Conservation (phyloP, 164 flowering plant species). For the Dillenia turbinata region DNA sequence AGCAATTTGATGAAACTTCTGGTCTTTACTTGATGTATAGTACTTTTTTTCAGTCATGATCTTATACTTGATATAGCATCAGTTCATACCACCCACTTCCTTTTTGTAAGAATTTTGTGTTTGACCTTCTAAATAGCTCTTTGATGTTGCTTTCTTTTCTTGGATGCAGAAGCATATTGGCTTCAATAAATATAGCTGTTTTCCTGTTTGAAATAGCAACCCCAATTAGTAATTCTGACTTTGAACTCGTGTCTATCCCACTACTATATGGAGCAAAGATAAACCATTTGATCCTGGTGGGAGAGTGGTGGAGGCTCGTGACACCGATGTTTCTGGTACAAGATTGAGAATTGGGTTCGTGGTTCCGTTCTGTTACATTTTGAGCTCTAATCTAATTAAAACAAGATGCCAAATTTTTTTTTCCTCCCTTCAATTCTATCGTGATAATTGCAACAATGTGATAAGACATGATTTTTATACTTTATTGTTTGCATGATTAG, state of each 20-base stretch:
- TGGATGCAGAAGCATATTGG: conserved; percentile 50
- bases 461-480: background rate
- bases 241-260: conserved; percentile 54
- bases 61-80: background rate
- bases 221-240: conserved; percentile 45
- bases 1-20: conserved; percentile 30
- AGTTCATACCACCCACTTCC: background rate
- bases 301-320: conserved; percentile 90
- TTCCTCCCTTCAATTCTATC: background rate
- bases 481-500: background rate
- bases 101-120: background rate
- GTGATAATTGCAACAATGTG: background rate
- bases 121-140: background rate
- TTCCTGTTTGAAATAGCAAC: conserved; percentile 67
- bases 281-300: conserved; percentile 59
- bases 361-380: conserved; percentile 27
- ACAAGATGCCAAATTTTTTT: too few species aligned
- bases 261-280: conserved; percentile 70
- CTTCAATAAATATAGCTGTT: conserved; percentile 60
- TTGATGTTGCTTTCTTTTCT: conserved; percentile 6
- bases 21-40: conserved; percentile 45
- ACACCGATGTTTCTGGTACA: conserved; percentile 96
- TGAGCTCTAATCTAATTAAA: background rate
- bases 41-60: conserved; percentile 1
- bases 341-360: conserved; percentile 52